phyloP scores from a whole-genome alignment of 129 eudicot genomes.

The Lonicera japonica region DNA sequence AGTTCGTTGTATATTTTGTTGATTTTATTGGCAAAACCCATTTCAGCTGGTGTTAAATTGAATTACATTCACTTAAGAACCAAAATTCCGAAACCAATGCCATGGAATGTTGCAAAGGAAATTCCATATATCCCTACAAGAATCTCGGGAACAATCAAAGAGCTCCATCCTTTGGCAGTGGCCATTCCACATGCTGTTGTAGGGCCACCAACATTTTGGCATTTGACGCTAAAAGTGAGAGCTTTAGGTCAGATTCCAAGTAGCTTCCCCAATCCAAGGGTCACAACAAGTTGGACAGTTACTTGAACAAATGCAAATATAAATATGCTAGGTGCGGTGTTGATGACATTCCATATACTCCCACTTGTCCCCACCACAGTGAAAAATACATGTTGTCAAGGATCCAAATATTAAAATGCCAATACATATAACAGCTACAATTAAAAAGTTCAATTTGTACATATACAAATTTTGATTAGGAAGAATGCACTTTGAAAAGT shows the following conservation, averaged over 20 bases:
- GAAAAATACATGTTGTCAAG: conserved; percentile 51
- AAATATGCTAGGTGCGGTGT: conserved; percentile 71
- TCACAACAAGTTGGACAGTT: conserved; percentile 54
- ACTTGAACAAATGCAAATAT: conserved; percentile 72
- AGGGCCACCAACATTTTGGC: conserved; percentile 92
- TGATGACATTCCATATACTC: conserved; percentile 64
- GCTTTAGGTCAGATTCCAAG: conserved; percentile 46
- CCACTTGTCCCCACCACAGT: conserved; percentile 89
- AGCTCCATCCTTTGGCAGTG: conserved; percentile 79
- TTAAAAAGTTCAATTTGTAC: no score
- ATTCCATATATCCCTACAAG: conserved; percentile 83
- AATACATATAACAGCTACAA: neutral
- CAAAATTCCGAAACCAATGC: conserved; percentile 52
- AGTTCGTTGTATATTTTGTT: no score
- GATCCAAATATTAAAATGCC: neutral
- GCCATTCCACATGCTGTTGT: conserved; percentile 98
- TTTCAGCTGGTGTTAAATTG: no score
- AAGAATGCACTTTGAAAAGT: no score
- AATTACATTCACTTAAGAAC: conserved; percentile 35
- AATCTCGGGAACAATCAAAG: conserved; percentile 73
- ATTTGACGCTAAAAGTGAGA: conserved; percentile 72
- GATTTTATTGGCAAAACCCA: no score
- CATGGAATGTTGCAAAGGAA: conserved; percentile 65
- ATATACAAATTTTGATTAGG: no score
- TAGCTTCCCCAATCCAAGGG: conserved; percentile 67